Percentiles rank a stretch among this genome's conserved stretches.
Evolutionary conservation across 2,329 filamentous ascomycete genomes (phyloP).

Genomic region (Neofusicoccum kwambonambiense): DNA sequence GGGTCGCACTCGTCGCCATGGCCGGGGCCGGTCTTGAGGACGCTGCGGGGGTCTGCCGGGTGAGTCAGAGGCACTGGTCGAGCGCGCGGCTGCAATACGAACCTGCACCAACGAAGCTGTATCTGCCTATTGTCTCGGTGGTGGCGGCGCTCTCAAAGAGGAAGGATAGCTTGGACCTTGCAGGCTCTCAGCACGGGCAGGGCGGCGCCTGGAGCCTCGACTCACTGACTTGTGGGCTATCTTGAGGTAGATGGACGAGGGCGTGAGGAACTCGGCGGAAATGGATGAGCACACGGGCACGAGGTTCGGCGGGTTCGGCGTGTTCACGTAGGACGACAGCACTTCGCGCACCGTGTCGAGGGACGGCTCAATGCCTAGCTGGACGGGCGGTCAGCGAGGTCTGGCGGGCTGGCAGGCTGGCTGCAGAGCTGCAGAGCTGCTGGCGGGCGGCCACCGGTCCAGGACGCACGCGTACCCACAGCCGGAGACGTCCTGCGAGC

Average conservation of each 20-base stretch:
- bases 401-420: not conserved
- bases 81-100: constrained; percentile 31
- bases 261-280: constrained; percentile 88
- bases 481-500: not conserved
- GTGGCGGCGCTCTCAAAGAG: constrained; percentile 92
- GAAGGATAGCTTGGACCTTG: constrained; percentile 73
- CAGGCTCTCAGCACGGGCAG: constrained; percentile 15
- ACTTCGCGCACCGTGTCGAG: constrained; percentile 60
- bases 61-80: not conserved
- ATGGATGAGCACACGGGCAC: constrained; percentile 82
- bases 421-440: not conserved
- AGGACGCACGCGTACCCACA: not conserved
- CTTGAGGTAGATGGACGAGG: constrained; percentile 93
- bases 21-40: constrained; percentile 82
- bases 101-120: constrained; percentile 90
- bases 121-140: constrained; percentile 88
- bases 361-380: constrained; percentile 53
- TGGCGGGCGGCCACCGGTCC: not conserved
- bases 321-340: constrained; percentile 50
- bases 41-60: constrained; percentile 61
- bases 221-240: constrained; percentile 67
- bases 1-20: constrained; percentile 84
- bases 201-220: not conserved
- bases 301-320: constrained; percentile 67
- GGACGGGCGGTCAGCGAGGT: constrained; percentile 6